Base-by-base conservation (phyloP, 305 asterid species). In the Caryopteris hybrid region DNA sequence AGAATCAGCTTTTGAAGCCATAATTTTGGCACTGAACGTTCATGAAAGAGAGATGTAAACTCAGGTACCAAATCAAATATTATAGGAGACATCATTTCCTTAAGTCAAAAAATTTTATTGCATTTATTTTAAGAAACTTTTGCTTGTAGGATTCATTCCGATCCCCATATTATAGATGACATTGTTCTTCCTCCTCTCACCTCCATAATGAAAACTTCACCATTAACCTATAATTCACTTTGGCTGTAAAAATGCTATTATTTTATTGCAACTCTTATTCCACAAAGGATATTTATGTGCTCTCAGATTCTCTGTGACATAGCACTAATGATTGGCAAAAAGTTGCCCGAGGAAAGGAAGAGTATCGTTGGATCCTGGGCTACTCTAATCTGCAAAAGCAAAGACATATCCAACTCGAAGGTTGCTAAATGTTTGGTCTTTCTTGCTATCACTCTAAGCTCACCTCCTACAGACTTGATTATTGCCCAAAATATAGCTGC, bases 241-340 rank as follows among this genome's bases (percentile, higher is more conserved):
- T 48, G 48, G 43, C 46, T 42, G 39, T 73, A 61, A 25, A 42
- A 58, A 50, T 64, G 33, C 57, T 38, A 12, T 47, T 68, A 43
- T 51, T 3, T 38, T 54, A 43, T 66, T 53, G 13, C 50, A 31
- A 17, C 57, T 68, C 29, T 69, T 41, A 45, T 20, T 39, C 47
- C 61, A 20, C 52, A 17, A 71, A 50, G 13, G 48, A 22, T 53
- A 43, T 46, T 20, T 68, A n/a, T 41, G 31, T 55, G 33, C 48
- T 63, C 79, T 63, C 79, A 87, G 91, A 72, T 87, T 72, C 80
- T 87, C 43, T 80, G 87, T 45, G 91, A 91, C 79, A 77, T 88
- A 43, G 65, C 74, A 42, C 73, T 75, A 76, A 80, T 91, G 84
- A 81, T 86, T 66, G 88, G 91, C 80, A 69, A 76, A 62, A 83